These are phyloP conservation scores for Fusarium concolor DNA, from an alignment of 2,329 filamentous ascomycete species.

Conservation along the genomic window DNA sequence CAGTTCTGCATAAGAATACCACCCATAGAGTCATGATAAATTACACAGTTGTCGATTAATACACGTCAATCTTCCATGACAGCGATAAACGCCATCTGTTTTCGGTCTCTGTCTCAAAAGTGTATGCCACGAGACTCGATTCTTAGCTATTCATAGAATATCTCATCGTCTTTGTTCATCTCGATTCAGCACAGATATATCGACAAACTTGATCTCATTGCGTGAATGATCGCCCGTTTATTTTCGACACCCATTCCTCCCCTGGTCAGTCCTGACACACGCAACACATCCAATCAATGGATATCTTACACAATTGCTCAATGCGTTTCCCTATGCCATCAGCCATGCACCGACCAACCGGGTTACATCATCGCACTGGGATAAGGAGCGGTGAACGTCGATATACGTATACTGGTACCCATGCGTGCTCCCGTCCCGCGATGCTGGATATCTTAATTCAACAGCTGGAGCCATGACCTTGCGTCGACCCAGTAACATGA, in stretches of 20 bases:
- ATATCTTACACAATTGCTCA: slow-evolving; percentile 37
- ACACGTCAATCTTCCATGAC: neutral
- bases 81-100: neutral
- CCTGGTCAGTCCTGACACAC: slow-evolving; percentile 28
- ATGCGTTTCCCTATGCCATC: slow-evolving; percentile 24
- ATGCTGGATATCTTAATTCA: slow-evolving; percentile 31
- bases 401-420: slow-evolving; percentile 23
- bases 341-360: slow-evolving; percentile 39
- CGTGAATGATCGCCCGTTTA: slow-evolving; percentile 34
- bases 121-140: slow-evolving; percentile 2
- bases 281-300: slow-evolving; percentile 23
- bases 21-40: slow-evolving; percentile 18
- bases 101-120: slow-evolving; percentile 10
- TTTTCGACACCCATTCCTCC: slow-evolving; percentile 22
- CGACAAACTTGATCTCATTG: slow-evolving; percentile 14
- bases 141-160: slow-evolving; percentile 6
- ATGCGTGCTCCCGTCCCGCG: slow-evolving; percentile 38
- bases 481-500: slow-evolving; percentile 45
- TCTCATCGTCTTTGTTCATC: slow-evolving; percentile 28
- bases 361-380: slow-evolving; percentile 44
- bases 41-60: slow-evolving; percentile 10
- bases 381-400: slow-evolving; percentile 46
- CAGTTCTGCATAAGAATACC: slow-evolving; percentile 41
- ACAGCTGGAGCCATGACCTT: slow-evolving; percentile 25
- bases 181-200: slow-evolving; percentile 19